These are phyloP conservation scores for Porcisia hertigi DNA, from an alignment of 208 protist species.

Conservation along the genomic window DNA sequence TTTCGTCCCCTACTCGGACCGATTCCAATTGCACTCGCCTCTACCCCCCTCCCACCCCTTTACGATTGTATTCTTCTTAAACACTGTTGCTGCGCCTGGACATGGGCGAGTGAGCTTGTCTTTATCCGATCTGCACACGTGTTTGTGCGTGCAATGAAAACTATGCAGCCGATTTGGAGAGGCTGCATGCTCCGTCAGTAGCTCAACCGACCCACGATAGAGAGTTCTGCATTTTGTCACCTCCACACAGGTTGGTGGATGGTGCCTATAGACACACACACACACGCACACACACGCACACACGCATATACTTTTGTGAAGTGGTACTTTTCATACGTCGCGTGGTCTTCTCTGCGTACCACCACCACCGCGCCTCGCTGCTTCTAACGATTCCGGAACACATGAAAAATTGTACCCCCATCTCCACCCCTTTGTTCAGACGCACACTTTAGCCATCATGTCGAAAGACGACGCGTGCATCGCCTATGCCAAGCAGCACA, in stretches of 20 bases:
- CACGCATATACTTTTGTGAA: neutral
- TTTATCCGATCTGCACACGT: neutral
- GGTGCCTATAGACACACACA: neutral
- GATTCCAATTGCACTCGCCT: too few species aligned
- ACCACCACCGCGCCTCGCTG: too few species aligned
- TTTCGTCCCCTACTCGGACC: too few species aligned
- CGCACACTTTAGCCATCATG: constrained; percentile 14
- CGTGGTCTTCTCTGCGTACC: neutral
- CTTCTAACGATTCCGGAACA: too few species aligned
- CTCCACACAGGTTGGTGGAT: too few species aligned
- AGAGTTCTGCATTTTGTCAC: neutral
- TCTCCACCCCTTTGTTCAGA: neutral
- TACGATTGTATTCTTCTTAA: too few species aligned
- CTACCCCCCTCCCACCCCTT: too few species aligned
- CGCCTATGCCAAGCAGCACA: constrained; percentile 85
- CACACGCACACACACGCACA: neutral
- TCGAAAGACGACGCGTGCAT: constrained; percentile 77
- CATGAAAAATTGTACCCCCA: neutral
- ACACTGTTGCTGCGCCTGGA: too few species aligned
- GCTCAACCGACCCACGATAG: neutral
- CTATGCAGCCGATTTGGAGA: neutral
- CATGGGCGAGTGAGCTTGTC: neutral
- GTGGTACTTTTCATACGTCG: too few species aligned
- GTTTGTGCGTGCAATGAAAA: neutral
- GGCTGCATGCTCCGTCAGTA: neutral